Percentiles rank a stretch among this genome's conserved stretches.
phyloP scores from a whole-genome alignment of 495 filamentous ascomycete genomes.

The Hyaloscypha bicolor region DNA sequence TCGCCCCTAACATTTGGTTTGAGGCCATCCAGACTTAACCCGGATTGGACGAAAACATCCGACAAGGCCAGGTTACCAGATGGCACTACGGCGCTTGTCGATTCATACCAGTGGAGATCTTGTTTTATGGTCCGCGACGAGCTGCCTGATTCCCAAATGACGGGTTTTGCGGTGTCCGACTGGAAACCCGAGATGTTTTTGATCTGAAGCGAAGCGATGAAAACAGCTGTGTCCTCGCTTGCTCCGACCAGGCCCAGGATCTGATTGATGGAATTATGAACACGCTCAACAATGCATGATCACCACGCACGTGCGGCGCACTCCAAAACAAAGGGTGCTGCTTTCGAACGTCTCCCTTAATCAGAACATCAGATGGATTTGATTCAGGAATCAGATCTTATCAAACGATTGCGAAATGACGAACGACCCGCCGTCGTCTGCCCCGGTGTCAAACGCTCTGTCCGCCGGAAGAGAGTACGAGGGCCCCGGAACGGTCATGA shows the following conservation, averaged over 20 bases:
- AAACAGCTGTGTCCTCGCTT: background rate
- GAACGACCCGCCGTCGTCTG: background rate
- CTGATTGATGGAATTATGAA: background rate
- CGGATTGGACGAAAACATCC: background rate
- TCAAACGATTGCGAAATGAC: background rate
- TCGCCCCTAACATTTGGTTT: background rate
- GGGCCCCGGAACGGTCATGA: background rate
- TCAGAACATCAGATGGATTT: background rate
- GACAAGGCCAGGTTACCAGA: background rate
- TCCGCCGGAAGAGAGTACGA: background rate
- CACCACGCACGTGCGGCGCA: background rate
- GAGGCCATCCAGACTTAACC: background rate
- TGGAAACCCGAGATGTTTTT: conserved; percentile 22
- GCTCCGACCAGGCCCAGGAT: background rate
- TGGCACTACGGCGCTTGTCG: background rate
- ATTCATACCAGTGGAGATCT: background rate
- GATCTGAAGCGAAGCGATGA: conserved; percentile 21
- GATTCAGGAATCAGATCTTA: background rate
- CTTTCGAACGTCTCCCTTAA: background rate
- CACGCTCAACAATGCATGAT: background rate
- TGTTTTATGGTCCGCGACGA: conserved; percentile 8
- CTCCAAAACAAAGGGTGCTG: background rate
- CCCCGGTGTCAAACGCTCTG: background rate
- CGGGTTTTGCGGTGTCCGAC: conserved; percentile 3
- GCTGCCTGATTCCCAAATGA: background rate